phyloP scores from a whole-genome alignment of 331 rosid species.

The Pyrus hybrid region DNA sequence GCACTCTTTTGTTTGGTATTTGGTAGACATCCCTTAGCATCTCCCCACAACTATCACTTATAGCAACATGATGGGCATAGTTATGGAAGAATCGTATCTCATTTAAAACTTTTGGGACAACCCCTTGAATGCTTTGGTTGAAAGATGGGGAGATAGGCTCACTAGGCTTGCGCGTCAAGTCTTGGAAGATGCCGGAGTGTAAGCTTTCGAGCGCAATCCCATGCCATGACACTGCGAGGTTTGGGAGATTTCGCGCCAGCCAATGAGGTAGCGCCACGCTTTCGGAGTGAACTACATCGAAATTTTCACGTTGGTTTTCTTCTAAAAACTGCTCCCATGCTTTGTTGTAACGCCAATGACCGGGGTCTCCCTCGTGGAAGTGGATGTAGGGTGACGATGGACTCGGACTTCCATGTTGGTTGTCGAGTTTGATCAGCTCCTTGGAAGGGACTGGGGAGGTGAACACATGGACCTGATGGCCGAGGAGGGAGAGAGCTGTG shows the following conservation, averaged over 20 bases:
- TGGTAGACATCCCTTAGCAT: constrained; percentile 86
- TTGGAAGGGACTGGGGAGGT: constrained; percentile 51
- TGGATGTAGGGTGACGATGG: constrained; percentile 54
- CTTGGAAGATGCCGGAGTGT: constrained; percentile 78
- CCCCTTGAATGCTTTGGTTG: constrained; percentile 51
- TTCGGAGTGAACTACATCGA: constrained; percentile 91
- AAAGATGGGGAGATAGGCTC: constrained; percentile 62
- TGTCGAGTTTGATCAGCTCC: neutral
- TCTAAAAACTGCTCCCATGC: constrained; percentile 78
- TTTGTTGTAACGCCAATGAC: constrained; percentile 82
- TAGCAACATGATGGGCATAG: constrained; percentile 81
- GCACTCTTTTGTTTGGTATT: constrained; percentile 67
- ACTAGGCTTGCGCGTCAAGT: constrained; percentile 39
- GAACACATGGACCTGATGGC: constrained; percentile 80
- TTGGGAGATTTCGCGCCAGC: constrained; percentile 49
- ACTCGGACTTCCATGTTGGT: neutral
- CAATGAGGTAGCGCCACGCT: constrained; percentile 91
- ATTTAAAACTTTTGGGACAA: constrained; percentile 63
- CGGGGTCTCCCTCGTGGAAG: constrained; percentile 80
- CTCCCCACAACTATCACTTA: constrained; percentile 91
- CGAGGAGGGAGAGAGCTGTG: constrained; percentile 69
- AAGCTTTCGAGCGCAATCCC: constrained; percentile 91
- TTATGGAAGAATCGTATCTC: constrained; percentile 82
- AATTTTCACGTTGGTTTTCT: constrained; percentile 39
- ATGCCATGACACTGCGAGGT: constrained; percentile 97